phyloP scores from a whole-genome alignment of 495 filamentous ascomycete species.

The Chaetomium tenue region DNA sequence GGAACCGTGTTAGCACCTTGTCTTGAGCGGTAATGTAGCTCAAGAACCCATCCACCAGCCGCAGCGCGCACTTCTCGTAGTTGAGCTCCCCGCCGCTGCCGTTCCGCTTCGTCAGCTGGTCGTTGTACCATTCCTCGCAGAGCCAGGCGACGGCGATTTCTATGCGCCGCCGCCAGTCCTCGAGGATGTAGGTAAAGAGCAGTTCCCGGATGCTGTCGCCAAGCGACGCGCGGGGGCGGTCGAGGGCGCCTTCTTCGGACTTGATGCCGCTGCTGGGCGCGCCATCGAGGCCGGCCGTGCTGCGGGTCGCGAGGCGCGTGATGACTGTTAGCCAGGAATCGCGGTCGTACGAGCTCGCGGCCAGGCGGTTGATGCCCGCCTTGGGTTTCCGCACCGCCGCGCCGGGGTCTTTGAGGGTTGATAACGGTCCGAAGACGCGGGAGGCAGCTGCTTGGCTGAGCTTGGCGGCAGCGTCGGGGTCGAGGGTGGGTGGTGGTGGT shows the following conservation, averaged over 20 bases:
- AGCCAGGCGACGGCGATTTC: conserved; percentile 88
- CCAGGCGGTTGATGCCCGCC: conserved; percentile 76
- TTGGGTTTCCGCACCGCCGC: conserved; percentile 51
- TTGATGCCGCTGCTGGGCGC: conserved; percentile 46
- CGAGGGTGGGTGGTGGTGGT: conserved; percentile 71
- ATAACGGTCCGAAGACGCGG: conserved; percentile 74
- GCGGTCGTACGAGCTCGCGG: conserved; percentile 79
- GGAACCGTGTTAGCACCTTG: conserved; percentile 81
- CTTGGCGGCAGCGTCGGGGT: conserved; percentile 62
- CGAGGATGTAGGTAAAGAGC: conserved; percentile 77
- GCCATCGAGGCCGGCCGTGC: conserved; percentile 62
- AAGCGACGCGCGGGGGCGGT: conserved; percentile 41
- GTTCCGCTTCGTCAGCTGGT: conserved; percentile 58
- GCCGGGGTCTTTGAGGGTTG: conserved; percentile 56
- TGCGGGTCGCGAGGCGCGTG: conserved; percentile 79
- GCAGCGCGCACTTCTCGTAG: conserved; percentile 78
- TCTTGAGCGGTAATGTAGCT: conserved; percentile 85
- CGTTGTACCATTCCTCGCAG: conserved; percentile 97
- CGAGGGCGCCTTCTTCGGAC: conserved; percentile 44
- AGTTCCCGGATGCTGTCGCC: conserved; percentile 71
- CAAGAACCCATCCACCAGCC: conserved; percentile 80
- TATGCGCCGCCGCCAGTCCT: conserved; percentile 85
- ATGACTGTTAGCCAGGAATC: conserved; percentile 91
- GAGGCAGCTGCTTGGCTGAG: conserved; percentile 67
- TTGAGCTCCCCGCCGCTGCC: conserved; percentile 50